Evolutionary conservation across 1,284 basidiomycete genomes (phyloP), one percentile per base, ranked within the genome.

Genomic region (Malassezia obtusa): DNA sequence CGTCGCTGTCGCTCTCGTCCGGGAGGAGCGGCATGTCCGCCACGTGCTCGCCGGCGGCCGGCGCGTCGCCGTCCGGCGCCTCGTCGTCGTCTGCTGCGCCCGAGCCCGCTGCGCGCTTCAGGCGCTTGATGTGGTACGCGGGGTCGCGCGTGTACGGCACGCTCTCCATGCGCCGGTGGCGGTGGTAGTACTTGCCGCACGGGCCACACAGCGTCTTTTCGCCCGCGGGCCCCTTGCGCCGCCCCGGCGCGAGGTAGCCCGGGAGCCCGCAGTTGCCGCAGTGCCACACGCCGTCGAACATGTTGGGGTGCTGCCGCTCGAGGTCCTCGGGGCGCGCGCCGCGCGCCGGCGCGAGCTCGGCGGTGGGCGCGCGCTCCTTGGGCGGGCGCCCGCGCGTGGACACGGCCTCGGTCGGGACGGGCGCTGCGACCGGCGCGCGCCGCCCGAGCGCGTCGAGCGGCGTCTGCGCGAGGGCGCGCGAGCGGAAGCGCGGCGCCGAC

Each of bases 171-270:
- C 68, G 64, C 22, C 71, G 63, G 46, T 68, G 65, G 17, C 67
- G 64, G 58, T 70, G 68, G 46, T 60, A 71, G 45, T 41, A 80
- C 84, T 71, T 78, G 85, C 90, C 88, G 76, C 91, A 95, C 26
- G 83, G 81, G 36, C 86, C 87, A 76, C 91, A 96, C 68, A 94
- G 83, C 19, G 84, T 86, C 75, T 90, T 89, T 68, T 89, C 84
- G 22, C 90, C 89, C 52, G 89, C 76, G 3, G 87, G 88, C 2
- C 89, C 89, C 73, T 91, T 91, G 62, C 71, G 59, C 51, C 49
- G 61, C 26, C 62, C 62, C 11, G 66, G 50, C 30, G 59, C 63
- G 0, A 73, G 51, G 36, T 56, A 56, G 17, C 63, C 71, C 3
- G 71, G 69, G 14, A 71, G 57, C 39, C 71, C 71, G 46, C 71